Base-by-base conservation (phyloP, 257 asterid genomes). In the Henckelia pumila region DNA sequence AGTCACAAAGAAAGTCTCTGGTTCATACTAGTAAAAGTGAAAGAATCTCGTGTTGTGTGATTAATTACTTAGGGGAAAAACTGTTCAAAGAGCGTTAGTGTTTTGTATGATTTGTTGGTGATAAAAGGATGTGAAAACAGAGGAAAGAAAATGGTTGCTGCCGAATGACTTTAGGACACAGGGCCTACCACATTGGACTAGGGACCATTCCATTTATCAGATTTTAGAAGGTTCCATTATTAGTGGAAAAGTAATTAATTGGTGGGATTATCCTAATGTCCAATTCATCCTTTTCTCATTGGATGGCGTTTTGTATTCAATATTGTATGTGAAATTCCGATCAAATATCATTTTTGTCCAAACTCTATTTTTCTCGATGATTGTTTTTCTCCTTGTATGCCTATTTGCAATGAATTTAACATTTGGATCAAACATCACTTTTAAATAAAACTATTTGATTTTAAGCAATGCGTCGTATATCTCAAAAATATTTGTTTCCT, bases 121-220 rank as follows among this genome's bases (percentile, higher is more conserved):
- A 56, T 19, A 22, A 44, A 22, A 22, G 50, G 63, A 9, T 19
- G 44, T 74, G 71, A 4, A 59, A 59, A 49, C 21, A 20, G 65
- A 19, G 44, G 55, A 71, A 55, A 24, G 44, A 28, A 30, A 67
- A 56, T 73, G 66, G 72, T 67, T 72, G 61, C 21, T 1, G 25
- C 23, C 23, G 30, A 61, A 24, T 71, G 17, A 30, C 56, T 33
- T 37, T 37, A 37, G 5, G 49, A 37, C 49, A 10, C 17, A 37
- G 3, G 49, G 24, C n/a, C n/a, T n/a, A n/a, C 77, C 76, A 52
- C 22, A 26, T 73, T 71, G 74, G 77, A 73, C 75, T 67, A 66
- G 14, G 73, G 57, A 76, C 5, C 28, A n/a, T 72, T 70, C 84
- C 65, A 61, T 13, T 17, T 56, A 59, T 66, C 74, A 58, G 22